These are phyloP conservation scores for Jackrogersella minutella DNA, from an alignment of 495 filamentous ascomycete species.

Conservation along the genomic window DNA sequence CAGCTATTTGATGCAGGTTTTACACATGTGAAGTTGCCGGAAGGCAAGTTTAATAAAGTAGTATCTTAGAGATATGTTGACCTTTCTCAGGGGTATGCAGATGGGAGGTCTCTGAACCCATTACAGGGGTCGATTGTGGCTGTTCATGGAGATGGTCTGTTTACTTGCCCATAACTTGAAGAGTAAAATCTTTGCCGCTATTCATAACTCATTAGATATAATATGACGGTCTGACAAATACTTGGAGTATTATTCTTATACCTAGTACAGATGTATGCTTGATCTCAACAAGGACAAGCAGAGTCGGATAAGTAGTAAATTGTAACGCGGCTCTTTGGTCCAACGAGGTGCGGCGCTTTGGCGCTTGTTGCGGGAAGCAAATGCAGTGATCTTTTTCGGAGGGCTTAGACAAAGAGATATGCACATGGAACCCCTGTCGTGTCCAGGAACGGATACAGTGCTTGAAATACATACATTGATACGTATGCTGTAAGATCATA, in stretches of 20 bases:
- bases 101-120: too few relatives aligned
- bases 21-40: too few relatives aligned
- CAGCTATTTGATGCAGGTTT: too few relatives aligned
- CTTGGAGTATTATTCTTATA: not conserved
- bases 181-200: too few relatives aligned
- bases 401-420: not conserved
- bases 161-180: too few relatives aligned
- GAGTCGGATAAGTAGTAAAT: not conserved
- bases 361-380: conserved; percentile 11
- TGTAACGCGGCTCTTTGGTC: conserved; percentile 18
- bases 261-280: not conserved
- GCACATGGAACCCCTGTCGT: not conserved
- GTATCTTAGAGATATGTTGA: too few relatives aligned
- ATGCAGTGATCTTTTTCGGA: conserved; percentile 30
- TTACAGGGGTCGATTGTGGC: too few relatives aligned
- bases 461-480: not conserved
- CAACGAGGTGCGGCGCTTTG: not conserved
- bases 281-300: not conserved
- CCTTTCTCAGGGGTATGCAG: too few relatives aligned
- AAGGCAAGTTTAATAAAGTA: too few relatives aligned
- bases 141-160: too few relatives aligned
- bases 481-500: conserved; percentile 2
- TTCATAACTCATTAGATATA: too few relatives aligned
- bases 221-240: too few relatives aligned
- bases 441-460: not conserved